phyloP scores from a whole-genome alignment of 139 green algal genomes.

The Tetradesmus lagerheimii region DNA sequence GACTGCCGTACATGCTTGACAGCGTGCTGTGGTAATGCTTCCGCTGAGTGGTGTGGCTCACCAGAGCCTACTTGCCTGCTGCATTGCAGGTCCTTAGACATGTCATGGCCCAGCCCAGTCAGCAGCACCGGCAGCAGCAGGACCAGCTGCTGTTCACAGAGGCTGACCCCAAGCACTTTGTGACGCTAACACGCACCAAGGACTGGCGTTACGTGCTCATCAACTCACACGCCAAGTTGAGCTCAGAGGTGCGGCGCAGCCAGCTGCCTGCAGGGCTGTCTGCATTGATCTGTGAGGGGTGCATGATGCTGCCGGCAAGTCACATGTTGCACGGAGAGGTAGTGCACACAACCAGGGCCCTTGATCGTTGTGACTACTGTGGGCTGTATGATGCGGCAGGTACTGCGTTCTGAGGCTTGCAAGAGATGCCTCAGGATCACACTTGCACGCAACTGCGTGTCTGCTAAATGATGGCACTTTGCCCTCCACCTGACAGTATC shows the following conservation, averaged over 20 bases:
- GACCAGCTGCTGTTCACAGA: conserved; percentile 62
- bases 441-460: too few relatives aligned
- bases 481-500: too few relatives aligned
- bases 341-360: too few relatives aligned
- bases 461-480: too few relatives aligned
- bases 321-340: too few relatives aligned
- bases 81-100: conserved; percentile 13
- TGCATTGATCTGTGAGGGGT: background rate
- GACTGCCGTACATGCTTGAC: too few relatives aligned
- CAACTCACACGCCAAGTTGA: conserved; percentile 72
- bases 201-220: conserved; percentile 70
- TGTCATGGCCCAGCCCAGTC: background rate
- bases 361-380: too few relatives aligned
- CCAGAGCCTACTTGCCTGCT: conserved; percentile 2
- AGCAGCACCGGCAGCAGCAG: background rate
- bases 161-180: conserved; percentile 62
- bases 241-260: conserved; percentile 62
- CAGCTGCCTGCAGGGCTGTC: background rate
- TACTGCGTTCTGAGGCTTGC: too few relatives aligned
- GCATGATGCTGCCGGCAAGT: too few relatives aligned
- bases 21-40: background rate
- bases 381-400: too few relatives aligned
- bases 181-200: conserved; percentile 72
- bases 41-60: background rate
- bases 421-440: too few relatives aligned